phyloP scores from a whole-genome alignment of 257 asterid species.

The Solanum piurae region DNA sequence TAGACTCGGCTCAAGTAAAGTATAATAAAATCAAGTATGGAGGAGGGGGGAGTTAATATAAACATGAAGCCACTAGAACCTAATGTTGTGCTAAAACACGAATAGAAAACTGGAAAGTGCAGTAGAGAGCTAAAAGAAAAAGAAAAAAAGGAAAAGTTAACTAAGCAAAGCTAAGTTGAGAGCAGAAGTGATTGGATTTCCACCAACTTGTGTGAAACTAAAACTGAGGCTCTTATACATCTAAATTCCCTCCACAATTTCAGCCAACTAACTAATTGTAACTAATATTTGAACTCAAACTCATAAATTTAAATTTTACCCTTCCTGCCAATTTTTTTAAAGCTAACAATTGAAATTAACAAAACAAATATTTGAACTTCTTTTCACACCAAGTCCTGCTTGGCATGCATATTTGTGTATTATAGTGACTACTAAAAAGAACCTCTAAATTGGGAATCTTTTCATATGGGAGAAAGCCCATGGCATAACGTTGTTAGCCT shows the following conservation, averaged over 20 bases:
- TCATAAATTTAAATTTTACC: background rate
- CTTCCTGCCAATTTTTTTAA: background rate
- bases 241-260: background rate
- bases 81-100: background rate
- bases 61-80: background rate
- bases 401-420: background rate
- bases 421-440: background rate
- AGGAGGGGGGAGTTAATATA: background rate
- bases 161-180: background rate
- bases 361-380: background rate
- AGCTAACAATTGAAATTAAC: background rate
- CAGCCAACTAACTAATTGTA: background rate
- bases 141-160: background rate
- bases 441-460: background rate
- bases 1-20: background rate
- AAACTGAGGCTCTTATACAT: background rate
- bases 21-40: background rate
- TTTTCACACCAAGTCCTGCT: background rate
- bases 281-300: background rate
- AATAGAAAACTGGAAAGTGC: background rate
- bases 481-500: background rate
- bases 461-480: background rate
- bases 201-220: background rate
- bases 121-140: background rate
- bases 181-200: background rate